Percentiles rank a stretch among this genome's conserved stretches.
These are phyloP conservation scores for Kodamaea arcana DNA, from an alignment of 1,139 yeast species.

Conservation along the genomic window DNA sequence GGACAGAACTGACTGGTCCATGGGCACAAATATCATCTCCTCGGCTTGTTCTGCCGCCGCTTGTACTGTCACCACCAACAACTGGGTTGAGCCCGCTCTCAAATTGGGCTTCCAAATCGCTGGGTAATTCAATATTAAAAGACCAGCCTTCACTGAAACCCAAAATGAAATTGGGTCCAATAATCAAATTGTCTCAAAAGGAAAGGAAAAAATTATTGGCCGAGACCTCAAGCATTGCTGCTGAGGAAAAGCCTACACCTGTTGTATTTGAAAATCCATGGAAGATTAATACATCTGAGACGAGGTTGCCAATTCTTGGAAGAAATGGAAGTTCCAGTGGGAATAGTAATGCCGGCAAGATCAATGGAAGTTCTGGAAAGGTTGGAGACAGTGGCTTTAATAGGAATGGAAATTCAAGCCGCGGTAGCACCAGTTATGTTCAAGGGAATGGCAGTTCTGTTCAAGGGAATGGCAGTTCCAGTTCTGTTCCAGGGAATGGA, in stretches of 20 bases:
- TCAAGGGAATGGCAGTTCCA: neutral
- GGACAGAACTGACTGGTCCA: neutral
- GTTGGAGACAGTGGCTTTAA: slow-evolving; percentile 2
- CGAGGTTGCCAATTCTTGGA: slow-evolving; percentile 8
- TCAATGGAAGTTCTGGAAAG: too few species aligned
- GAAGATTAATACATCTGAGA: slow-evolving; percentile 4
- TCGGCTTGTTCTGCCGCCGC: neutral
- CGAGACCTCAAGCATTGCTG: slow-evolving; percentile 1
- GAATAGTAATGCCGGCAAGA: slow-evolving; percentile 1
- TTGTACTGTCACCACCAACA: neutral
- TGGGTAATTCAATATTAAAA: slow-evolving; percentile 13
- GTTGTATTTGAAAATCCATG: slow-evolving; percentile 11
- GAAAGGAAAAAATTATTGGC: slow-evolving; percentile 40
- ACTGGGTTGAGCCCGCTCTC: slow-evolving; percentile 28
- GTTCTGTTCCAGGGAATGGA: too few species aligned
- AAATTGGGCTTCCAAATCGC: slow-evolving; percentile 27
- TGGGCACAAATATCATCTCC: neutral
- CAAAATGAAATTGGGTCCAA: slow-evolving; percentile 35
- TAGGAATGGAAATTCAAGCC: neutral
- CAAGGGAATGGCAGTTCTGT: slow-evolving; percentile 3
- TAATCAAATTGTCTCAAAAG: slow-evolving; percentile 45
- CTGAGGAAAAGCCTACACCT: neutral
- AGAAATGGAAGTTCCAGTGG: slow-evolving; percentile 1
- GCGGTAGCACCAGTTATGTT: too few species aligned
- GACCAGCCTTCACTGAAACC: slow-evolving; percentile 10